phyloP scores from a whole-genome alignment of 75 land plant genomes.

The Selaginella moellendorffii region DNA sequence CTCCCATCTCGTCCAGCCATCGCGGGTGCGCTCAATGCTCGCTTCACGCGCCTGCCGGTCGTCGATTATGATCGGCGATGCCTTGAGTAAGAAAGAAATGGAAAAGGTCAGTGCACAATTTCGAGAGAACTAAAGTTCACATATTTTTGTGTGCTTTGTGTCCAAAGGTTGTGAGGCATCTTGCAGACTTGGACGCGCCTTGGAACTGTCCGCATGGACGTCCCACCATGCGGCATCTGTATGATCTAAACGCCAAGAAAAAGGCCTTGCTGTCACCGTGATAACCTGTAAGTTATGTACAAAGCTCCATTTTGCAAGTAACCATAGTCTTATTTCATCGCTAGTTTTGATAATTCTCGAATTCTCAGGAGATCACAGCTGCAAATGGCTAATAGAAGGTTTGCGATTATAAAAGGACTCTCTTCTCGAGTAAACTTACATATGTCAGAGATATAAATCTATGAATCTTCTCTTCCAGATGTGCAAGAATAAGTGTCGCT shows the following conservation, averaged over 20 bases:
- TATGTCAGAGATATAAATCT: too few relatives aligned
- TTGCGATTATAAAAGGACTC: too few relatives aligned
- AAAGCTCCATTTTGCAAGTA: too few relatives aligned
- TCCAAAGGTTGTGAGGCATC: conserved; percentile 50
- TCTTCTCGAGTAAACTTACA: too few relatives aligned
- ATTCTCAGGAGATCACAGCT: too few relatives aligned
- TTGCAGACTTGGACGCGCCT: conserved; percentile 66
- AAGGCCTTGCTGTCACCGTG: too few relatives aligned
- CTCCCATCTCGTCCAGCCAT: conserved; percentile 45
- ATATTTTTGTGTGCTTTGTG: not conserved
- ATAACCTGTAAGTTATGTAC: too few relatives aligned
- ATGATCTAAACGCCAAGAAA: conserved; percentile 27
- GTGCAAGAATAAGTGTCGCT: too few relatives aligned
- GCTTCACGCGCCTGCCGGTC: conserved; percentile 94
- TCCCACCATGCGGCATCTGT: conserved; percentile 92
- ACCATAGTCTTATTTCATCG: too few relatives aligned
- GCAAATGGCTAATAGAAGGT: too few relatives aligned
- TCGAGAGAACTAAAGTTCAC: not conserved
- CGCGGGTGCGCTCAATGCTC: conserved; percentile 79
- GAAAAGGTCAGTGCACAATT: conserved; percentile 30
- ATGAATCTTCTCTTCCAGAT: too few relatives aligned
- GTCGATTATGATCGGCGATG: conserved; percentile 86
- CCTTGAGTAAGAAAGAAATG: conserved; percentile 75
- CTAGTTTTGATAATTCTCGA: too few relatives aligned
- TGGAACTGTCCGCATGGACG: conserved; percentile 98